Base-by-base conservation (phyloP, 768 basidiomycete species). In the Porphyrellus cyaneotinctus region DNA sequence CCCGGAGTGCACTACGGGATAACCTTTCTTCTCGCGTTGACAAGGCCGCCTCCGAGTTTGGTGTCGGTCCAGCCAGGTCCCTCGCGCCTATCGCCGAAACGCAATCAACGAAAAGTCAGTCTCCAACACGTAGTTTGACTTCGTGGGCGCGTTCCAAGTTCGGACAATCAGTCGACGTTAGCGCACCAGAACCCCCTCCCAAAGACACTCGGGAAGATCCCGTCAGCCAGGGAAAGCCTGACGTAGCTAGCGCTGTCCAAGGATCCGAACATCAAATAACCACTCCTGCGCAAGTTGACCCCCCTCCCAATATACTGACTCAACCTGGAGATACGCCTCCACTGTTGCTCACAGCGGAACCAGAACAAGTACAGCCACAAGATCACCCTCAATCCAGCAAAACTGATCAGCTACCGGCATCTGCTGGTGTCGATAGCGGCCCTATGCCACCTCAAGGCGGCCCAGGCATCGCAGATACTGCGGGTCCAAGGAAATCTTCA, bases 201-300 rank as follows among this genome's bases (percentile, higher is more conserved):
- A 57, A 60, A 37, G 58, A 45, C 13, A 20, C 46, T 6, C 23
- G 6, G 13, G 28, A 5, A 22, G 51, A 38, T 32, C 32, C 49
- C 15, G 30, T 42, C 1, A 31, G 20, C 12, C 47, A 52, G 31
- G n/a, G 35, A 37, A 58, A 56, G 22, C 31, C 43, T 5, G 61
- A 60, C 2, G 43, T 43, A 43, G 15, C 42, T 11, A 24, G 7
- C 6, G 24, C 48, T 47, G 20, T n/a, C 26, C 58, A 43, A 46
- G 42, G 6, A 8, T n/a, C 54, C 10, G 65, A 61, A 35, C 46
- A 49, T 28, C 46, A 37, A 7, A 32, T 47, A 22, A 26, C 51
- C 13, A 66, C 65, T 15, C 66, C 65, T 3, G 62, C 64, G 2
- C 58, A 67, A 43, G 64, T 66, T 15, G 64, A 68, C 28, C 50